These are phyloP conservation scores for Eutypa lata DNA, from an alignment of 2,329 filamentous ascomycete species.

Conservation along the genomic window DNA sequence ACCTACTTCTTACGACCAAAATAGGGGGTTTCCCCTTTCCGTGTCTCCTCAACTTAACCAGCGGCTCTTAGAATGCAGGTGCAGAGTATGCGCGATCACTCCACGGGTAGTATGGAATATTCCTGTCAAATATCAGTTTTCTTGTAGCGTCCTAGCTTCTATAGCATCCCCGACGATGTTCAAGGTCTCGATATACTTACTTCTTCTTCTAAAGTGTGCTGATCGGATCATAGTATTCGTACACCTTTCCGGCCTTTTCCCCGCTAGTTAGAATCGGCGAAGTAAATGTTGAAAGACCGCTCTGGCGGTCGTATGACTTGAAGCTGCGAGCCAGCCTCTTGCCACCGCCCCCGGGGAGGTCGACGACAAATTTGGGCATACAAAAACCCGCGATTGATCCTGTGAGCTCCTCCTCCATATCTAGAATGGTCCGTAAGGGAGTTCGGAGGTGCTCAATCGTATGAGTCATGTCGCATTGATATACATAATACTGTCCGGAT, in stretches of 20 bases:
- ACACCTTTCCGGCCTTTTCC: conserved; percentile 44
- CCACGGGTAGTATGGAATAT: too few species aligned
- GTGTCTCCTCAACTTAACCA: too few species aligned
- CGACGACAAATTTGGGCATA: conserved; percentile 61
- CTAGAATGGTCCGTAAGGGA: conserved; percentile 54
- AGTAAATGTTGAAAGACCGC: conserved; percentile 52
- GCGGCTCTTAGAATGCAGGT: too few species aligned
- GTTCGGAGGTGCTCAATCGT: conserved; percentile 62
- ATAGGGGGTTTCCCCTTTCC: too few species aligned
- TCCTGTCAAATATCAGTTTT: too few species aligned
- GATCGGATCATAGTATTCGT: conserved; percentile 57
- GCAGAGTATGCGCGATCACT: too few species aligned
- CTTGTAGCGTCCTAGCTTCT: too few species aligned
- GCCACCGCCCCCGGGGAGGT: conserved; percentile 61
- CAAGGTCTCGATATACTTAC: too few species aligned
- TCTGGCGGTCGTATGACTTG: conserved; percentile 49
- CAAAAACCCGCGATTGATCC: conserved; percentile 61
- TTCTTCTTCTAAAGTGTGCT: conserved; percentile 6
- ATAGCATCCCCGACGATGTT: too few species aligned
- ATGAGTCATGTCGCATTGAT: conserved; percentile 61
- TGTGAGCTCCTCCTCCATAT: conserved; percentile 55
- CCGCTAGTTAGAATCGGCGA: conserved; percentile 51
- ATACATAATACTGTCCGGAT: conserved; percentile 56
- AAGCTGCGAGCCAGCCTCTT: conserved; percentile 56
- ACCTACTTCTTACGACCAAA: too few species aligned